Evolutionary conservation across 2,329 filamentous ascomycete genomes (phyloP).

Genomic region (Aspergillus clavatus): DNA sequence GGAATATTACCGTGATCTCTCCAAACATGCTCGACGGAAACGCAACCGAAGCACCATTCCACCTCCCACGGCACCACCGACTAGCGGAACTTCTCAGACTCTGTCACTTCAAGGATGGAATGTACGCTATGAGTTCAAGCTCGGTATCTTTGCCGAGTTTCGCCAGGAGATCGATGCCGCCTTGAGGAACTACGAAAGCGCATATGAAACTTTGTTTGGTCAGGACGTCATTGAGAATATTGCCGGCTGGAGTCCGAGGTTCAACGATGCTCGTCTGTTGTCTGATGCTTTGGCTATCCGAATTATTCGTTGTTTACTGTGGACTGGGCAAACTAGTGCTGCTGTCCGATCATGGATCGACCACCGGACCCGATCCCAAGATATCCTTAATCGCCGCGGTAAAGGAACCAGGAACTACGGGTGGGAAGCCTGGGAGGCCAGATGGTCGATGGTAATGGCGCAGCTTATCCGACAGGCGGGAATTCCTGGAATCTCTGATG

Average conservation of each 20-base stretch:
- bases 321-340: constrained; percentile 70
- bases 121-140: constrained; percentile 90
- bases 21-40: constrained; percentile 88
- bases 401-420: constrained; percentile 85
- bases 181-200: constrained; percentile 77
- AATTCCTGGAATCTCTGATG: constrained; percentile 42
- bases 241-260: constrained; percentile 82
- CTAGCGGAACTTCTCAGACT: constrained; percentile 76
- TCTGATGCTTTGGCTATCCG: constrained; percentile 78
- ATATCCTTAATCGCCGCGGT: constrained; percentile 75
- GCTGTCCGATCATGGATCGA: constrained; percentile 75
- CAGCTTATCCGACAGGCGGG: constrained; percentile 53
- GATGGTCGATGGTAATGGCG: constrained; percentile 61
- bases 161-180: constrained; percentile 88
- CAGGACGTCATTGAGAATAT: constrained; percentile 83
- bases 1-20: constrained; percentile 91
- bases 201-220: constrained; percentile 77
- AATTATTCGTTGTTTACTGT: constrained; percentile 74
- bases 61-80: constrained; percentile 76
- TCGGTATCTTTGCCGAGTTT: constrained; percentile 85
- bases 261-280: constrained; percentile 86
- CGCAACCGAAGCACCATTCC: constrained; percentile 72
- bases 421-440: constrained; percentile 89
- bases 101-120: constrained; percentile 86
- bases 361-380: constrained; percentile 68